phyloP scores from a whole-genome alignment of 257 asterid genomes.

The Solanum gracilifrons region DNA sequence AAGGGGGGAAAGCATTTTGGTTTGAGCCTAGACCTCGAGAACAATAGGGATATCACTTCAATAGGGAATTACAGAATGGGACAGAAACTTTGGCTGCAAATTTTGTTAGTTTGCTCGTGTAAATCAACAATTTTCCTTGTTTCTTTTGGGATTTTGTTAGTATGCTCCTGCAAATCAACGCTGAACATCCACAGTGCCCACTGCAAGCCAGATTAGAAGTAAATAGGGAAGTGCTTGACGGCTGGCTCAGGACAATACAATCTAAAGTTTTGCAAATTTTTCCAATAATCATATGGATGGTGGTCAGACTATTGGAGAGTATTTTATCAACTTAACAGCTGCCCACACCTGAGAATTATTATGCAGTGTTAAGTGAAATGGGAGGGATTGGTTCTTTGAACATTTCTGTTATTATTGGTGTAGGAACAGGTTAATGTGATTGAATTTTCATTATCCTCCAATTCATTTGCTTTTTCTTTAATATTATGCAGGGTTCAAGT shows the following conservation, averaged over 20 bases:
- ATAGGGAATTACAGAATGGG: background rate
- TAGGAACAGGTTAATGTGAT: background rate
- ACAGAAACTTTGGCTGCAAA: background rate
- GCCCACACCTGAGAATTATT: background rate
- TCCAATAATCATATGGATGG: background rate
- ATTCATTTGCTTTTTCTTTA: background rate
- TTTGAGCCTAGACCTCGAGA: background rate
- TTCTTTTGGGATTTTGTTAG: background rate
- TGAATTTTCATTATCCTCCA: background rate
- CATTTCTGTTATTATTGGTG: background rate
- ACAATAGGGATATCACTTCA: background rate
- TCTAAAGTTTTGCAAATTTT: background rate
- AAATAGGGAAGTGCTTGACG: background rate
- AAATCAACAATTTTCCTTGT: background rate
- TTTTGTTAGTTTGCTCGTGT: background rate
- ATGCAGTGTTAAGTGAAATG: background rate
- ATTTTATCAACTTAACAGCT: background rate
- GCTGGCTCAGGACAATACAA: background rate
- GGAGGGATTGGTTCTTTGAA: background rate
- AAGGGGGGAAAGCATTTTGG: background rate
- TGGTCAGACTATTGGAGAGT: background rate
- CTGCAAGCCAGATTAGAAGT: background rate
- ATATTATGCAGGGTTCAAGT: constrained; percentile 37
- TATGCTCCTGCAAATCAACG: background rate
- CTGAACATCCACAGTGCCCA: background rate